Conservation (phyloP, 805 yeast species). For the Wickerhamiella vanderwaltii region DNA sequence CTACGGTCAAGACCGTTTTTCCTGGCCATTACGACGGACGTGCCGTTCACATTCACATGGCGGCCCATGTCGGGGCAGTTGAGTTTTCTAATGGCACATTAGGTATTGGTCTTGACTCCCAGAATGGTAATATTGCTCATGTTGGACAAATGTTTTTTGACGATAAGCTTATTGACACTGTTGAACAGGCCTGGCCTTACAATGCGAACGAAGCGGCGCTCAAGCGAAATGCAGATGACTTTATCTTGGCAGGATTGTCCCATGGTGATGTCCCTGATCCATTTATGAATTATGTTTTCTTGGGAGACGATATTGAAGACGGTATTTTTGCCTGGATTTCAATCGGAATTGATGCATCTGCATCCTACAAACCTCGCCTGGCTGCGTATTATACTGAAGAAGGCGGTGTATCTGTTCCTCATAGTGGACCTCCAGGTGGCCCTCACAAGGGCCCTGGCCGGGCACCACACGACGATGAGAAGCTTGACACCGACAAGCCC, state of each 20-base stretch:
- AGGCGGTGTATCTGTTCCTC: conserved; percentile 1
- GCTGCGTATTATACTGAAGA: background rate
- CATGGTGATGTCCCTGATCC: background rate
- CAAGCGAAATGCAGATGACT: background rate
- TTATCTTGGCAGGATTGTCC: background rate
- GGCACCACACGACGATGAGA: too few relatives aligned
- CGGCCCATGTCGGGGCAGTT: conserved; percentile 1
- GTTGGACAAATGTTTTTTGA: conserved; percentile 5
- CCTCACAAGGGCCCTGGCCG: too few relatives aligned
- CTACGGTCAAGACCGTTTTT: conserved; percentile 6
- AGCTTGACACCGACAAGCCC: too few relatives aligned
- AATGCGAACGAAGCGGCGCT: background rate
- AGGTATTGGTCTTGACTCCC: background rate
- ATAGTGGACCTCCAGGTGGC: background rate
- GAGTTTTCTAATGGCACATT: conserved; percentile 5
- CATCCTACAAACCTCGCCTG: background rate
- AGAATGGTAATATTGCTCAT: conserved; percentile 1
- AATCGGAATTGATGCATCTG: conserved; percentile 7
- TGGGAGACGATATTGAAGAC: conserved; percentile 1
- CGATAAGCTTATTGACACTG: background rate
- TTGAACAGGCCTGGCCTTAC: background rate
- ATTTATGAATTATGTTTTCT: conserved; percentile 4
- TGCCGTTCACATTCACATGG: background rate
- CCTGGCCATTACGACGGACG: conserved; percentile 3
- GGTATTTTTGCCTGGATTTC: conserved; percentile 6